Percentiles rank a stretch among this genome's conserved stretches.
These are phyloP conservation scores for Verticillium albo-atrum DNA, from an alignment of 2,329 filamentous ascomycete genomes.

Conservation along the genomic window DNA sequence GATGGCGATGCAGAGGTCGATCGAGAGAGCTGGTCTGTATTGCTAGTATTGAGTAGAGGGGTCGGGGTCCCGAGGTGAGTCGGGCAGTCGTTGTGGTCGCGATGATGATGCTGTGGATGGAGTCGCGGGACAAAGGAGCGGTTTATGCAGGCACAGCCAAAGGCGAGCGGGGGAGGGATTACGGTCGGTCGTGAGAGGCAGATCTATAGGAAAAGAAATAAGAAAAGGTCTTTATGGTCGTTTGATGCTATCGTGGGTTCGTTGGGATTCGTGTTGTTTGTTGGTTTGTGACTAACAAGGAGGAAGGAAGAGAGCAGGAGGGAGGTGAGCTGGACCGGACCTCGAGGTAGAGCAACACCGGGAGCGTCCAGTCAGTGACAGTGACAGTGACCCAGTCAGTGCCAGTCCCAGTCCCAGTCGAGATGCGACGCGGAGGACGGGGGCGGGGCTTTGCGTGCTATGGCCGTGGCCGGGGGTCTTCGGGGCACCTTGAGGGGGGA, in stretches of 20 bases:
- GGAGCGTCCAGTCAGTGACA: background rate
- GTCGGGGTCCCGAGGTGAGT: background rate
- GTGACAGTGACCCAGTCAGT: background rate
- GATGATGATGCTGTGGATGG: background rate
- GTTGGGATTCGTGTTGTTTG: background rate
- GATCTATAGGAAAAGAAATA: background rate
- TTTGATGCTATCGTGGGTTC: background rate
- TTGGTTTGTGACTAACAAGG: background rate
- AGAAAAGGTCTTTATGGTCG: background rate
- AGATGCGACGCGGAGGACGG: constrained; percentile 1
- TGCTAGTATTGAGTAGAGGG: background rate
- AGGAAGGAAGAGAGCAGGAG: background rate
- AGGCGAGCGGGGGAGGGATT: background rate
- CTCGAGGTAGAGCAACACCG: background rate
- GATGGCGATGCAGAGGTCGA: background rate
- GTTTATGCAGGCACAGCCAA: background rate
- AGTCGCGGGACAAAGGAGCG: background rate
- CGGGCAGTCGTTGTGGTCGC: background rate
- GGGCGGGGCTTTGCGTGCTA: background rate
- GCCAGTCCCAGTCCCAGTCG: background rate
- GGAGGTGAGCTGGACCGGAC: background rate
- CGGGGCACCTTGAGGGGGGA: background rate
- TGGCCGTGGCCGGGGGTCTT: background rate
- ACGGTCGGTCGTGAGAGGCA: background rate
- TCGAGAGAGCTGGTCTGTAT: background rate